Percentiles rank a stretch among this genome's conserved stretches.
Conservation (phyloP, 2,329 filamentous ascomycete genomes). For the Beauveria varroae region DNA sequence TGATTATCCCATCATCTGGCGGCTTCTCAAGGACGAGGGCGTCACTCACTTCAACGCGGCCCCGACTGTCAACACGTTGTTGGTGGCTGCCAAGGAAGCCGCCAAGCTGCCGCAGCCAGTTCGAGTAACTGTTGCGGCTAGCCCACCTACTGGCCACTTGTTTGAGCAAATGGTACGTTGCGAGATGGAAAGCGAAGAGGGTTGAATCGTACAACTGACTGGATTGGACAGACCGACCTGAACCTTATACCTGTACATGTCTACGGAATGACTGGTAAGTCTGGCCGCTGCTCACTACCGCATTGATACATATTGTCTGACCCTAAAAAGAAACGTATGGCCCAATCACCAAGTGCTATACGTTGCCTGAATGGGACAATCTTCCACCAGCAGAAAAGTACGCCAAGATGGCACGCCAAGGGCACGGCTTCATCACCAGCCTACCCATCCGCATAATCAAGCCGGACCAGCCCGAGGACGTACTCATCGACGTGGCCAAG, state of each 20-base stretch:
- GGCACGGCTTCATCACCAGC: slow-evolving; percentile 81
- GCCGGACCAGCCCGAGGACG: slow-evolving; percentile 60
- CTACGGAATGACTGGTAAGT: slow-evolving; percentile 62
- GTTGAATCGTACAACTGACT: background rate
- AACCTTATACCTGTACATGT: slow-evolving; percentile 91
- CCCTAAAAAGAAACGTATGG: slow-evolving; percentile 70
- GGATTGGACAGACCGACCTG: slow-evolving; percentile 39
- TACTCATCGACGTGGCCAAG: slow-evolving; percentile 37
- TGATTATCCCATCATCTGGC: slow-evolving; percentile 91
- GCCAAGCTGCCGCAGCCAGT: slow-evolving; percentile 62
- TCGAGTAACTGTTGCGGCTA: slow-evolving; percentile 85
- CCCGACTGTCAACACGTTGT: slow-evolving; percentile 89
- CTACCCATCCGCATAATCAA: slow-evolving; percentile 78
- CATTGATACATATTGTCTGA: background rate
- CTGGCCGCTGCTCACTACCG: background rate
- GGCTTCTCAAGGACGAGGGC: slow-evolving; percentile 71
- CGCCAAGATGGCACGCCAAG: slow-evolving; percentile 84
- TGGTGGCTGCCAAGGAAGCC: slow-evolving; percentile 75
- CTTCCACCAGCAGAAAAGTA: slow-evolving; percentile 72
- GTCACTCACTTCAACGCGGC: slow-evolving; percentile 96
- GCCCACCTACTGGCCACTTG: slow-evolving; percentile 79
- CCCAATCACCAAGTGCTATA: slow-evolving; percentile 89
- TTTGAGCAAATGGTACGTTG: slow-evolving; percentile 78
- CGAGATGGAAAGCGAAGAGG: background rate
- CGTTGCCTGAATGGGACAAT: slow-evolving; percentile 75